Evolutionary conservation across 257 asterid species (phyloP), one percentile per base, ranked within the genome.

Genomic region (Nicotiana noctiflora): DNA sequence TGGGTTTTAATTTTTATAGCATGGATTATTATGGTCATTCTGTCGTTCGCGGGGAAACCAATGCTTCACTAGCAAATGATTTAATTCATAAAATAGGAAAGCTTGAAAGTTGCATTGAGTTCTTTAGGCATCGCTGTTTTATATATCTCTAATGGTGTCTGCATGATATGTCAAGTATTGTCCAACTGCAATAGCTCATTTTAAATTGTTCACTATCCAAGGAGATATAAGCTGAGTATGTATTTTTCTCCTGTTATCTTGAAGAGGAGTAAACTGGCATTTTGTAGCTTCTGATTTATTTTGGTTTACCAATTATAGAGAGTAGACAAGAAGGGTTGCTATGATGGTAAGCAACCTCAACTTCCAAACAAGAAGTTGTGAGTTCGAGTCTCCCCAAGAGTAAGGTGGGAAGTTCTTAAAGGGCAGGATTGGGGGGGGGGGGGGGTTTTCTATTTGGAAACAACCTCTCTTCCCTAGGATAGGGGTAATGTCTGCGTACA

Each of bases 61-160:
- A 19, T 67, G 32, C 31, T n/a, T 40, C 76, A 40, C 56, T 68
- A 37, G 15, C 55, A 37, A 37, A 37, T 37, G n/a, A 37, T 68
- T 37, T 37, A 68, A 5, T 37, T 68, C 55, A 37, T 68, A 68
- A 68, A 34, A 68, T 40, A 37, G n/a, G 76, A 68, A 68, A n/a
- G 56, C 56, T 67, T 68, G 56, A 68, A 68, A 40, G 56, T 37
- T 68, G 76, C 56, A 67, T 18, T 34, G 75, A 67, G 76, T 67
- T 67, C 76, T 67, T 15, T 17, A 65, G 51, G 75, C 75, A 8
- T 65, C 14, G 0, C 51, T 15, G 51, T 65, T 65, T 25, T 32
- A 65, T 65, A 29, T 67, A 18, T 65, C 27, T 31, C 75, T 66
- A 18, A 49, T 66, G 27, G 29, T 34, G n/a, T 66, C 53, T 8